Conservation (phyloP, 352 stramenopile genomes). For the Pythium phragmitis region DNA sequence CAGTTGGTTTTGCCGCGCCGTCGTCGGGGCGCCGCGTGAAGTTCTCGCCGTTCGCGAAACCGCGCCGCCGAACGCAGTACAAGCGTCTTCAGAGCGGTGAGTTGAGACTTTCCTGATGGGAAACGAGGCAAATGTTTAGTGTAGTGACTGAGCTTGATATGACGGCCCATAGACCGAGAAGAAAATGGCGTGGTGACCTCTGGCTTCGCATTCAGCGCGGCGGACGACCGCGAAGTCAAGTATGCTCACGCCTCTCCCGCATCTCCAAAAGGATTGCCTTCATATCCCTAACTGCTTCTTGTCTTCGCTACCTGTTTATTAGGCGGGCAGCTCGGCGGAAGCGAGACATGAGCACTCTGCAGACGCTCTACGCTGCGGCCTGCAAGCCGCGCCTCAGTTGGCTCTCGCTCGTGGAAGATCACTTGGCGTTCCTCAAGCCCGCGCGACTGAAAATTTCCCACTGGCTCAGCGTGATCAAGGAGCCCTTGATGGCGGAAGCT, state of each 20-base stretch:
- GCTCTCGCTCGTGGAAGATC: conserved; percentile 25
- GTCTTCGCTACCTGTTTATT: background rate
- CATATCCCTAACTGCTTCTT: background rate
- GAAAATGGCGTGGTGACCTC: conserved; percentile 18
- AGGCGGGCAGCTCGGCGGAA: conserved; percentile 20
- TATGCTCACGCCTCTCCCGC: background rate
- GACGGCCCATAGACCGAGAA: conserved; percentile 2
- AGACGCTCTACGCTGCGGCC: conserved; percentile 23
- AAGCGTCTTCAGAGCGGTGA: conserved; percentile 18
- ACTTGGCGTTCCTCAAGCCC: conserved; percentile 16
- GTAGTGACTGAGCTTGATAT: background rate
- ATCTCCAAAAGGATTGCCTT: background rate
- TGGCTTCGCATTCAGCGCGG: conserved; percentile 21
- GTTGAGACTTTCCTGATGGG: background rate
- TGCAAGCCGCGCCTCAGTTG: conserved; percentile 21
- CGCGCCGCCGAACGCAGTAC: conserved; percentile 21
- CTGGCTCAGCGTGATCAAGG: conserved; percentile 24
- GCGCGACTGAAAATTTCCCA: conserved; percentile 12
- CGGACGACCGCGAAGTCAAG: conserved; percentile 14
- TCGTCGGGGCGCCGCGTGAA: conserved; percentile 50
- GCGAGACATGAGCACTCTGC: conserved; percentile 23
- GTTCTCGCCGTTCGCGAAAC: conserved; percentile 77
- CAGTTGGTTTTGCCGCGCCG: conserved; percentile 29
- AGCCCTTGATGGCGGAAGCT: conserved; percentile 12
- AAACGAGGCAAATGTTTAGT: background rate